Evolutionary conservation across 2,329 filamentous ascomycete genomes (phyloP).

Genomic region (Pseudocercospora fuligena): DNA sequence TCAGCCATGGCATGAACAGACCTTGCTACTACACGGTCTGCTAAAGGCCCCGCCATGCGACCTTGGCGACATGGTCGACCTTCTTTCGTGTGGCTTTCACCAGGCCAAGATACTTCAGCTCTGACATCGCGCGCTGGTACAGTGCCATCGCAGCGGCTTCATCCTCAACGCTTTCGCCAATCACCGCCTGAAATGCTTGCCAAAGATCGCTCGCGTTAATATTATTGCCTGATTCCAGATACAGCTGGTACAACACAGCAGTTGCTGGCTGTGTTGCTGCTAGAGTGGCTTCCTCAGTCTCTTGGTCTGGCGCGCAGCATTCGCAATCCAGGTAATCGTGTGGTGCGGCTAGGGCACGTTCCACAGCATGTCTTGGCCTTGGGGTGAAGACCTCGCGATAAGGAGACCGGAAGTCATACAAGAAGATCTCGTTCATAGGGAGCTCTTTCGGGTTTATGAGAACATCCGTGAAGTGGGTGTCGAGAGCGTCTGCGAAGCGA

Average conservation of each 20-base stretch:
- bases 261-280: slow-evolving; percentile 69
- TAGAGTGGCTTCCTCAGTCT: slow-evolving; percentile 53
- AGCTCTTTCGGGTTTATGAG: slow-evolving; percentile 58
- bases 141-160: slow-evolving; percentile 56
- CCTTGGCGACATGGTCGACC: slow-evolving; percentile 86
- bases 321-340: slow-evolving; percentile 77
- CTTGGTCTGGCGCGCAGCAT: slow-evolving; percentile 61
- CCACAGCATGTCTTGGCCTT: slow-evolving; percentile 70
- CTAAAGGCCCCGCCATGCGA: slow-evolving; percentile 76
- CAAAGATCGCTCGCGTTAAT: slow-evolving; percentile 82
- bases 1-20: too few species aligned
- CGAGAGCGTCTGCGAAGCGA: slow-evolving; percentile 57
- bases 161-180: slow-evolving; percentile 50
- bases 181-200: slow-evolving; percentile 72
- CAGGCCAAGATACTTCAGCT: slow-evolving; percentile 83
- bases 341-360: slow-evolving; percentile 72
- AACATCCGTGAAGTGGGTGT: slow-evolving; percentile 50
- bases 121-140: slow-evolving; percentile 85
- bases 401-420: slow-evolving; percentile 74
- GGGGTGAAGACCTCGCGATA: slow-evolving; percentile 77
- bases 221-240: slow-evolving; percentile 74
- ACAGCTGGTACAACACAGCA: slow-evolving; percentile 77
- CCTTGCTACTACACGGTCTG: neutral
- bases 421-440: slow-evolving; percentile 72
- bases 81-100: slow-evolving; percentile 90